Evolutionary conservation across 192 early-diverging fungal genomes (phyloP), one percentile per base, ranked within the genome.

Genomic region (Mortierella alpina): DNA sequence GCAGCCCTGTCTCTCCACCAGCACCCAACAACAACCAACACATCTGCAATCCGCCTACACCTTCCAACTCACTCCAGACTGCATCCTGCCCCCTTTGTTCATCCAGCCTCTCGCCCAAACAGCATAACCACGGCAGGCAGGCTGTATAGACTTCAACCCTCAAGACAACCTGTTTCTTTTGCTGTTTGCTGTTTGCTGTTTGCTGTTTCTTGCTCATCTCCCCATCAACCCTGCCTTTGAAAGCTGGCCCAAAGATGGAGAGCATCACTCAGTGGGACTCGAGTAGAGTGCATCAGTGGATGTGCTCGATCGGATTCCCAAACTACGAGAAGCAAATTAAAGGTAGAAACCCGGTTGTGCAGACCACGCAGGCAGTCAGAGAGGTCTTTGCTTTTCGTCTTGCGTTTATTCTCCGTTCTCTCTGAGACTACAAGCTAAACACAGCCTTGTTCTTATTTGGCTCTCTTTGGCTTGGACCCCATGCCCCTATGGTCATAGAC

Each of bases 201-300:
- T n/a, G 54, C 54, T 20, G 12, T 50, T 11, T 50, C 12, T 17
- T 5, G 42, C 59, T 45, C 59, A 46, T 4, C 15, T 6, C 7
- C 39, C 18, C 6, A 44, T 1, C 18, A 40, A 54, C 31, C 31
- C 31, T 31, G 31, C 31, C 31, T 31, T 12, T 40, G 22, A 53
- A 17, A 53, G 47, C 48, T 49, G 7, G 9, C 60, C 13, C 39
- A 22, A 15, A 59, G 55, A 86, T 88, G 79, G 89, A 90, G 47
- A 78, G 82, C 66, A 86, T 90, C 51, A 84, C 82, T 14, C 67
- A 83, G 12, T 90, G 89, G 89, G 89, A 90, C 63, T 84, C 80
- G 31, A 84, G 59, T 59, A 87, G 82, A 68, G 89, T 90, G 1
- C 82, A 83, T 71, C 73, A 84, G 22, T 90, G 89, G 89, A 61